A percentile compares a stretch with the other conserved stretches of the same genome.
These are phyloP conservation scores for Kodamaea fungicola DNA, from an alignment of 1,139 yeast genomes.

Conservation along the genomic window DNA sequence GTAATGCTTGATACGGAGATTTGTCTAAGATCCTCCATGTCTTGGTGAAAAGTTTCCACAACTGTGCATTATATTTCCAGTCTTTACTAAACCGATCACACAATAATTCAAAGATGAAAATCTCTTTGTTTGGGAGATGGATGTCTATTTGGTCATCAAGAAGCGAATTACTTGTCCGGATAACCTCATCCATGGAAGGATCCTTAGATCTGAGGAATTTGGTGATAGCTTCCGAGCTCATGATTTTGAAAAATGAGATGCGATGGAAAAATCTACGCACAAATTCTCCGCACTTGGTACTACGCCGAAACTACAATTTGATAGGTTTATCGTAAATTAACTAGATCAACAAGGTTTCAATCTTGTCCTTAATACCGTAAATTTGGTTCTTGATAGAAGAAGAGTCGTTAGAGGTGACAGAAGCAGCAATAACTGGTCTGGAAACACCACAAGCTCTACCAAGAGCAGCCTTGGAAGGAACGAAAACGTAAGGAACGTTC, in stretches of 20 bases:
- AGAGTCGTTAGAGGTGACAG: constrained; percentile 97
- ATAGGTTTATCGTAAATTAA: constrained; percentile 3
- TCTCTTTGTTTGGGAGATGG: constrained; percentile 58
- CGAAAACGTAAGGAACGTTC: constrained; percentile 98
- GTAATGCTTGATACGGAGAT: constrained; percentile 15
- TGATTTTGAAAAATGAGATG: background rate
- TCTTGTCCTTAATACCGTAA: constrained; percentile 97
- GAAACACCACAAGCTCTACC: constrained; percentile 99
- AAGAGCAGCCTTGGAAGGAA: constrained; percentile 96
- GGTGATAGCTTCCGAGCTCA: constrained; percentile 60
- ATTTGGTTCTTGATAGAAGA: constrained; percentile 97
- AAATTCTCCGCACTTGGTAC: background rate
- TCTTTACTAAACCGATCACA: constrained; percentile 55
- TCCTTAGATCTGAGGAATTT: constrained; percentile 59
- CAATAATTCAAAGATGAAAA: constrained; percentile 62
- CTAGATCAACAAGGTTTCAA: constrained; percentile 94
- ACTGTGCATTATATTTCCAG: constrained; percentile 38
- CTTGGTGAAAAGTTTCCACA: constrained; percentile 48
- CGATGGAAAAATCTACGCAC: background rate
- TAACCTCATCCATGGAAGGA: constrained; percentile 41
- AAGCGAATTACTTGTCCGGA: constrained; percentile 38
- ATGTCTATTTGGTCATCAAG: constrained; percentile 32
- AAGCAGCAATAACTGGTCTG: constrained; percentile 98
- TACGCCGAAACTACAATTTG: too few relatives aligned
- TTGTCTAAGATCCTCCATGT: constrained; percentile 32